A percentile compares a stretch with the other conserved stretches of the same genome.
These are phyloP conservation scores for Serendipita indica DNA, from an alignment of 768 basidiomycete species.

Conservation along the genomic window DNA sequence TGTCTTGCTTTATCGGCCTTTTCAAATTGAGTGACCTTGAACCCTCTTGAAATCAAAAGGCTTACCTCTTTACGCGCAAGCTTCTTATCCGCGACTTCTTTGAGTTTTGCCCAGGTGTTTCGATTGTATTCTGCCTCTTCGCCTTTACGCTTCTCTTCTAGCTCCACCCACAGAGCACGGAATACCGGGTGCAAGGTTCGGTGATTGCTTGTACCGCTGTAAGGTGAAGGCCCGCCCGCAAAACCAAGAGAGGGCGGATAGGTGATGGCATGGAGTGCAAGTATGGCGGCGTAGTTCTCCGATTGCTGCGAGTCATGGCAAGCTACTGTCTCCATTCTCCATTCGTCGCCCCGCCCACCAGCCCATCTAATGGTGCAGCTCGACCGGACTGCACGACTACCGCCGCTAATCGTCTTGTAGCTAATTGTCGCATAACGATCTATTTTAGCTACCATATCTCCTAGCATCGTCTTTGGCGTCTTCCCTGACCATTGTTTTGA, in stretches of 20 bases:
- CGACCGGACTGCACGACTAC: slow-evolving; percentile 62
- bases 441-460: slow-evolving; percentile 47
- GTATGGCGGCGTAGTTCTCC: slow-evolving; percentile 75
- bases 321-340: slow-evolving; percentile 73
- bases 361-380: slow-evolving; percentile 62
- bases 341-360: slow-evolving; percentile 42
- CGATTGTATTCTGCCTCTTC: slow-evolving; percentile 53
- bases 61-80: slow-evolving; percentile 18
- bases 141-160: slow-evolving; percentile 48
- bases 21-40: not conserved
- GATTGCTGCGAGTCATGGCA: slow-evolving; percentile 69
- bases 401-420: slow-evolving; percentile 49
- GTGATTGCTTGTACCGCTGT: slow-evolving; percentile 46
- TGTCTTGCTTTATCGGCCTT: slow-evolving; percentile 19
- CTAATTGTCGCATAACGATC: slow-evolving; percentile 64
- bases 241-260: slow-evolving; percentile 54
- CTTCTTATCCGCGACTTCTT: slow-evolving; percentile 49
- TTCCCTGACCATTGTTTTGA: slow-evolving; percentile 76
- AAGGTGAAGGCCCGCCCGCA: slow-evolving; percentile 29
- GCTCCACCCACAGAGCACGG: slow-evolving; percentile 84
- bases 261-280: slow-evolving; percentile 68
- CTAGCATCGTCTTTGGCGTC: slow-evolving; percentile 59
- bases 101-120: slow-evolving; percentile 52
- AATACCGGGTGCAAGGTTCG: slow-evolving; percentile 67
- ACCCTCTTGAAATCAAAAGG: no score